Base-by-base conservation (phyloP, 129 eudicot species). In the Saposhnikovia divaricata region DNA sequence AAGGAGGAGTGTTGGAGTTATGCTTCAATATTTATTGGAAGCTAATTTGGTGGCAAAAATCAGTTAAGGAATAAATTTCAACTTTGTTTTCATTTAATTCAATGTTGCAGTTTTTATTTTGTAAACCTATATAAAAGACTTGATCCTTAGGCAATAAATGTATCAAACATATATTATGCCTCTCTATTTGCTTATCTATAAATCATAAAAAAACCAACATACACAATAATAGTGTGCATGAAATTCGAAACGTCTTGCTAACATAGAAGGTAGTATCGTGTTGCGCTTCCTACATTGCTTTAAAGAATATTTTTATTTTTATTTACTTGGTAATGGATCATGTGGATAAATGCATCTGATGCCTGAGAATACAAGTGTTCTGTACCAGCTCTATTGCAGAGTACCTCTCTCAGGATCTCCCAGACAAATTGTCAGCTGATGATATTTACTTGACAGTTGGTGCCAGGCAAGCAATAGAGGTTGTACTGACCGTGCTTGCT, bases 311-410 rank as follows among this genome's bases (percentile, higher is more conserved):
- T 19, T 51, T 57, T 65, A 4, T 3, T 25, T 31, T 13, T 66
- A 4, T 5, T 21, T 13, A 5, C 23, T 31, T 4, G 23, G 0
- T 31, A 15, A n/a, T 61, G 43, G 34, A 27, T 68, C 10, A 68
- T 68, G 43, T 68, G 9, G 43, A 68, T 11, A 65, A 4, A 68
- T 68, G 73, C 43, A 68, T 68, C 18, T 50, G 18, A 23, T 50
- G 53, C 15, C 14, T 38, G 18, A 37, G 59, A 48, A 23, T 48
- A 3, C 23, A 21, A 37, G 77, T 73, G 10, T 73, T 23, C 51
- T 77, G 42, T n/a, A 79, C 73, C 86, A 88, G 92, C 77, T 81
- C 92, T 0, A 46, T 88, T 48, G 92, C 92, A 72, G 85, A 88
- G 14, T 46, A 86, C 70, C 87, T 88, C 15, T 86, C 89, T 34